Evolutionary conservation across 345 rosid genomes (phyloP), one percentile per base, ranked within the genome.

Genomic region (Ricinus communis): DNA sequence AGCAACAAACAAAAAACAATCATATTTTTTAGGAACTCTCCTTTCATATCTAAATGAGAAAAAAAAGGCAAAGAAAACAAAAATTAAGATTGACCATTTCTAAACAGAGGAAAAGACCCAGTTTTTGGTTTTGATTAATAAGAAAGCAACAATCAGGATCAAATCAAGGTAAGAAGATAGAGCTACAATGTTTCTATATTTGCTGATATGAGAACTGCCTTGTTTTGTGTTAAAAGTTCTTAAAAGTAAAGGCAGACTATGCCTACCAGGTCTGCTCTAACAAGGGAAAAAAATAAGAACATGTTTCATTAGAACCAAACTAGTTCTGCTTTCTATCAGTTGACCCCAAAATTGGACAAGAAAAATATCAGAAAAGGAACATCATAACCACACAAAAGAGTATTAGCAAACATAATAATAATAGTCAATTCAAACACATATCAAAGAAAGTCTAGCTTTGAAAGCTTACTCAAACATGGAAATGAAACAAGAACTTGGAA

Each of bases 31-130:
- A 58, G 64, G 13, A 80, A 56, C 19, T 47, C 76, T 68, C 47
- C 43, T 73, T 74, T 62, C 77, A 15, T 5, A 70, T 65, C 79
- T 66, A 72, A 69, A 66, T 46, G 62, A 77, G 70, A 71, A n/a
- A 7, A 68, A n/a, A 5, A 58, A 79, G n/a, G n/a, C n/a, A n/a
- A n/a, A n/a, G n/a, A n/a, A n/a, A n/a, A n/a, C n/a, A n/a, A n/a
- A n/a, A n/a, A n/a, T n/a, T n/a, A n/a, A n/a, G n/a, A 80, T 69
- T 65, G 81, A 79, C 79, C 75, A 64, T 79, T 76, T 80, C 80
- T 68, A 77, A 68, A 70, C 68, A 52, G 53, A 60, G 31, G 60
- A 69, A 70, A 72, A 28, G 55, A 47, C 57, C 58, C 67, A 27
- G 66, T 19, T 50, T 22, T 58, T 56, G 50, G 55, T 65, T 70